Percentiles rank a stretch among this genome's conserved stretches.
These are phyloP conservation scores for Toxoplasma gondii DNA, from an alignment of 169 alveolate species.

Conservation along the genomic window DNA sequence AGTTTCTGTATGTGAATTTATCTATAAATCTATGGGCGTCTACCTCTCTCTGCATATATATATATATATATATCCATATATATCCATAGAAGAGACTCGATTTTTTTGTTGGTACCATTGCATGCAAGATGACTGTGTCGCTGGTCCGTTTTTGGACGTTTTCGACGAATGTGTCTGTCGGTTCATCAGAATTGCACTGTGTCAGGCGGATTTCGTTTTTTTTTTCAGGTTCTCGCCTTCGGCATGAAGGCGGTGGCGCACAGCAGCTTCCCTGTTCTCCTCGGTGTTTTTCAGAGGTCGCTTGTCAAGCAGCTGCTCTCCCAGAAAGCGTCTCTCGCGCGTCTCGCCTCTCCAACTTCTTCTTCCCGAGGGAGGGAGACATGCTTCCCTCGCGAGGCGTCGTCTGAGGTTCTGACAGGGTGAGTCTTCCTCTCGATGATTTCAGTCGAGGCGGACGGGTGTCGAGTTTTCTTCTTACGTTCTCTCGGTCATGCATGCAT, in stretches of 20 bases:
- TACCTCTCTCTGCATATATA: neutral
- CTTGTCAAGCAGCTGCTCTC: neutral
- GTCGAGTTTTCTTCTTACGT: too few relatives aligned
- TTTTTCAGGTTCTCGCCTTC: neutral
- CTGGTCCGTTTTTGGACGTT: too few relatives aligned
- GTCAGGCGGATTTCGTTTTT: too few relatives aligned
- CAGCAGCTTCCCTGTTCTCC: neutral
- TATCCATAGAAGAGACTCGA: too few relatives aligned
- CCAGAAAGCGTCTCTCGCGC: neutral
- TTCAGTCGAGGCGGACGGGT: neutral
- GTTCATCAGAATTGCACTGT: neutral
- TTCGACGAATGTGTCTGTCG: too few relatives aligned
- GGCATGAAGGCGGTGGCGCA: conserved; percentile 21
- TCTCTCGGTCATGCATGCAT: too few relatives aligned
- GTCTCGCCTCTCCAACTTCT: neutral
- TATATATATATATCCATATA: neutral
- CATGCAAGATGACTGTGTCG: too few relatives aligned
- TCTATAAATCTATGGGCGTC: neutral
- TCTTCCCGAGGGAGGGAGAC: neutral
- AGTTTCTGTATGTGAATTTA: neutral
- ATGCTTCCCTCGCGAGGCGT: neutral
- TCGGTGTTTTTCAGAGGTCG: neutral
- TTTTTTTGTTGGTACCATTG: neutral
- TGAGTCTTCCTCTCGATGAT: neutral
- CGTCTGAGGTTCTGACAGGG: neutral